Evolutionary conservation across 768 basidiomycete genomes (phyloP), one percentile per base, ranked within the genome.

Genomic region (Lentinula detonsa): DNA sequence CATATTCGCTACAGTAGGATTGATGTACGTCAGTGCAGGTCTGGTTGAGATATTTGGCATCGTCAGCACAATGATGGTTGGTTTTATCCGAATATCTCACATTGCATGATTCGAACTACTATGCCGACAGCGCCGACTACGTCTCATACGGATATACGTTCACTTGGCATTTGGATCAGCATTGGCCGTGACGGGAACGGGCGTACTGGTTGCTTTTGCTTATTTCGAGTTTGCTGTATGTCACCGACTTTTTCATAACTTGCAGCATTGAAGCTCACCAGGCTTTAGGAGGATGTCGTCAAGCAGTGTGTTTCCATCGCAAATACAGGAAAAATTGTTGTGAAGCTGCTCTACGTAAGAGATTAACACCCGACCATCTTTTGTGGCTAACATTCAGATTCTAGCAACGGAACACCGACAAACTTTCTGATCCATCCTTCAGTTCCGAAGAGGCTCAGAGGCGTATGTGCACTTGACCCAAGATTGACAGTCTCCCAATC

Each of bases 141-240:
- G 56, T 21, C 52, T 71, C 43, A 69, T 72, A 45, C 69, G 69
- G 52, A 50, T 60, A n/a, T 60, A 60, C 18, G 50, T 65, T 4
- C 62, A 68, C 48, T 62, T 64, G 34, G 42, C 76, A 18, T 70
- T 76, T 67, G 52, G 76, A 33, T 72, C 75, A 18, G 74, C 75
- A 16, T 57, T 75, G 42, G 63, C 77, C 15, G 71, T 75, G 28
- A 74, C 72, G 1, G 66, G 68, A 5, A 72, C 76, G 13, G 76
- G 75, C 10, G 70, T 76, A 57, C 57, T 77, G 15, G 66, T 67
- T 1, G 73, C 74, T 15, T 64, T 74, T 11, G 66, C 75, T n/a
- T 79, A 78, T 61, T 78, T 76, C 64, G 62, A 69, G 23, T 72
- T 75, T 35, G 70, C 74, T 23, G 76, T 77, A 60, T 45, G 78